A percentile compares a stretch with the other conserved stretches of the same genome.
Conservation (phyloP, 768 basidiomycete species). For the Trametes punicea region DNA sequence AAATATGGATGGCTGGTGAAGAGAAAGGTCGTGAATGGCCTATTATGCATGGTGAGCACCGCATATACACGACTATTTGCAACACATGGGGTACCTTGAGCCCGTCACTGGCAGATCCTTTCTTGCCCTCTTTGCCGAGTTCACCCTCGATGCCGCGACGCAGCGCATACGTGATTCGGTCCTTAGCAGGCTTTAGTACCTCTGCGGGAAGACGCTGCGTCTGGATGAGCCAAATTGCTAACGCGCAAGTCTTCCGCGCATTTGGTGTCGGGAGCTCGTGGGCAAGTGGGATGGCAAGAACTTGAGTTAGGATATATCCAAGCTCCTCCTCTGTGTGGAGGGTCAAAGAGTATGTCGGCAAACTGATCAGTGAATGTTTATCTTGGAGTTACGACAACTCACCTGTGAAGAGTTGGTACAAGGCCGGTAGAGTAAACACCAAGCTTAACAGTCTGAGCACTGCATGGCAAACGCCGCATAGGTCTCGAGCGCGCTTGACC, state of each 20-base stretch:
- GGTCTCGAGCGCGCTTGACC: slow-evolving; percentile 74
- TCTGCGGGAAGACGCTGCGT: slow-evolving; percentile 61
- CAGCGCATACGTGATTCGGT: slow-evolving; percentile 68
- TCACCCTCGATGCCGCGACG: slow-evolving; percentile 79
- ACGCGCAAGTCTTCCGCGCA: slow-evolving; percentile 79
- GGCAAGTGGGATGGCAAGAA: slow-evolving; percentile 72
- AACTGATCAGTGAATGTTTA: slow-evolving; percentile 4
- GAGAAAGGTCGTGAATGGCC: slow-evolving; percentile 71
- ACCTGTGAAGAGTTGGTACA: slow-evolving; percentile 65
- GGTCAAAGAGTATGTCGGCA: background rate
- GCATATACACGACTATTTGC: slow-evolving; percentile 8
- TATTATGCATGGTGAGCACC: slow-evolving; percentile 27
- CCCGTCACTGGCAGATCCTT: slow-evolving; percentile 75
- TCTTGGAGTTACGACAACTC: slow-evolving; percentile 12
- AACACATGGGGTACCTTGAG: slow-evolving; percentile 51
- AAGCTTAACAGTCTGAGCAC: slow-evolving; percentile 64
- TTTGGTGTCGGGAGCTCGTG: slow-evolving; percentile 73
- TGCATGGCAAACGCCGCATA: slow-evolving; percentile 69
- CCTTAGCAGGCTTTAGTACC: slow-evolving; percentile 58
- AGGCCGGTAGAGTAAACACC: slow-evolving; percentile 56
- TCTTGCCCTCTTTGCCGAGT: slow-evolving; percentile 86
- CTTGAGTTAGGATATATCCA: slow-evolving; percentile 52
- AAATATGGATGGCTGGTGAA: slow-evolving; percentile 62
- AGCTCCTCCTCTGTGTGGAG: slow-evolving; percentile 52
- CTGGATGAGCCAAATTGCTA: slow-evolving; percentile 74